Percentiles rank a stretch among this genome's conserved stretches.
Evolutionary conservation across 495 filamentous ascomycete genomes (phyloP).

Genomic region (Penicillium pulvis): DNA sequence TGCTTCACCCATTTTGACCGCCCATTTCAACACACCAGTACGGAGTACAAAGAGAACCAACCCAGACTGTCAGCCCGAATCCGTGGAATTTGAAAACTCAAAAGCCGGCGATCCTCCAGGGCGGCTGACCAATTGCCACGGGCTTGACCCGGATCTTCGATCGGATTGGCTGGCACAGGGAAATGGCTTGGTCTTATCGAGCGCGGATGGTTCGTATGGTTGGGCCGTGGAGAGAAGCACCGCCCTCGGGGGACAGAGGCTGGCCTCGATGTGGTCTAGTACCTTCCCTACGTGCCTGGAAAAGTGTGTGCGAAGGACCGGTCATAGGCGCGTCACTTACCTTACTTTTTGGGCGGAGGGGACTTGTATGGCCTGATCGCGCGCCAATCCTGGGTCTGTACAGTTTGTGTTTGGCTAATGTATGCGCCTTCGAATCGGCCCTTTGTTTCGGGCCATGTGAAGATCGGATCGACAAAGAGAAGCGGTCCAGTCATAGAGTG

Average conservation of each 20-base stretch:
- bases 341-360: not conserved
- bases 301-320: conserved; percentile 5
- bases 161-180: conserved; percentile 24
- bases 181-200: conserved; percentile 35
- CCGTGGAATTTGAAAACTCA: conserved; percentile 27
- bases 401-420: not conserved
- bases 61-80: not conserved
- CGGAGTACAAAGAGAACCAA: conserved; percentile 2
- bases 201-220: conserved; percentile 22
- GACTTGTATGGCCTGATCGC: conserved; percentile 1
- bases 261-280: conserved; percentile 20
- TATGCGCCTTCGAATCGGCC: conserved; percentile 2
- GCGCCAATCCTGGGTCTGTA: not conserved
- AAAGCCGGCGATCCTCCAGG: conserved; percentile 31
- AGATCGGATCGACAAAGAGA: not conserved
- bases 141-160: conserved; percentile 6
- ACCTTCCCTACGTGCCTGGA: conserved; percentile 14
- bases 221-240: conserved; percentile 33
- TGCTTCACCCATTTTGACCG: not conserved
- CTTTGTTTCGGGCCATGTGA: not conserved
- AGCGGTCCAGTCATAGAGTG: not conserved
- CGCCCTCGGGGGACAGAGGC: conserved; percentile 13
- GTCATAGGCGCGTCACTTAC: conserved; percentile 24
- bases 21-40: not conserved
- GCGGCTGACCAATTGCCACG: conserved; percentile 27